These are phyloP conservation scores for Lichtheimia ornata DNA, from an alignment of 371 early-diverging fungal species.

Conservation along the genomic window DNA sequence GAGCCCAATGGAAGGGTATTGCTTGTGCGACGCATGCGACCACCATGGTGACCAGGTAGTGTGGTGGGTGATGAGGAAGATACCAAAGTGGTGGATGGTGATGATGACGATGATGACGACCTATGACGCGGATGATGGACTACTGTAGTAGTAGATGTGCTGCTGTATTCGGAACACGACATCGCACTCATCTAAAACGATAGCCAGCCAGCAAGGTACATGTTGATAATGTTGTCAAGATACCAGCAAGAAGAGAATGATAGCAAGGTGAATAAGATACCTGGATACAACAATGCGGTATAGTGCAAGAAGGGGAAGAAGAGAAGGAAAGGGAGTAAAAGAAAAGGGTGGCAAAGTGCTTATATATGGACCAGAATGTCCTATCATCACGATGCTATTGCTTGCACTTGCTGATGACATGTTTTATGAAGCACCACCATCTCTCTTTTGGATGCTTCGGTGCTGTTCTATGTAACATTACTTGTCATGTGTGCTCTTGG, in stretches of 20 bases:
- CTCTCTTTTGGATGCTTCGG: too few species aligned
- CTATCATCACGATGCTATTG: background rate
- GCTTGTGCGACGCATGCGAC: slow-evolving; percentile 2
- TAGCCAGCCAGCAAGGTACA: background rate
- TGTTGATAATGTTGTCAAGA: background rate
- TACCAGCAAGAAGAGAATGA: background rate
- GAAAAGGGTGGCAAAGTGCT: background rate
- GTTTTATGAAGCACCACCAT: too few species aligned
- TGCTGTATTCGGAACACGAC: background rate
- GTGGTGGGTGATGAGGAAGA: background rate
- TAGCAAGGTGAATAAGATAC: background rate
- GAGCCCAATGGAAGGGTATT: slow-evolving; percentile 2
- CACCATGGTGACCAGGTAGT: background rate
- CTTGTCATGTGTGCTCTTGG: slow-evolving; percentile 1
- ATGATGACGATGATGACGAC: too few species aligned
- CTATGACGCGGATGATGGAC: background rate
- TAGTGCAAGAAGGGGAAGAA: background rate
- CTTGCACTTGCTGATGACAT: background rate
- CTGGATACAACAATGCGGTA: background rate
- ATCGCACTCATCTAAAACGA: too few species aligned
- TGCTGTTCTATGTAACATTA: background rate
- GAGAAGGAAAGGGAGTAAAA: background rate
- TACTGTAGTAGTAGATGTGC: background rate
- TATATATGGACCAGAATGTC: background rate
- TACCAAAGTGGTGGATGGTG: too few species aligned